phyloP scores from a whole-genome alignment of 2,329 filamentous ascomycete genomes.

The Trichoderma endophyticum region DNA sequence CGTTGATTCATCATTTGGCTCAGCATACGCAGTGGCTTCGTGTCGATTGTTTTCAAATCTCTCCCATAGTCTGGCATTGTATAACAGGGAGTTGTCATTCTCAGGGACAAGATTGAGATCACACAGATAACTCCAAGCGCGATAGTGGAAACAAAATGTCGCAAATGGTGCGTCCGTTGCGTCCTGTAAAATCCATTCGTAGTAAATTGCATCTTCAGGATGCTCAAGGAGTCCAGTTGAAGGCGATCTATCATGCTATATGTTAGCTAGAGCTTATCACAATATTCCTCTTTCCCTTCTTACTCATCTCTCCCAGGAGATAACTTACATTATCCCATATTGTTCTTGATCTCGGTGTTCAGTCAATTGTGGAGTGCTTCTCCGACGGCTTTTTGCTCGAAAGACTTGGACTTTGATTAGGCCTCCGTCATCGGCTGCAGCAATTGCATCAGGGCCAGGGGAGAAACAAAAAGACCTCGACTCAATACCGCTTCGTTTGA shows the following conservation, averaged over 20 bases:
- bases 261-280: not conserved
- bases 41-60: not conserved
- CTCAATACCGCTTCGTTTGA: constrained; percentile 38
- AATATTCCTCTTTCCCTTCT: not conserved
- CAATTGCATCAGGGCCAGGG: not conserved
- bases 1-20: not conserved
- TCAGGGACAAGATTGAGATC: constrained; percentile 47
- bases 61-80: not conserved
- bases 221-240: constrained; percentile 52
- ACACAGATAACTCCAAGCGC: constrained; percentile 48
- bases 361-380: constrained; percentile 40
- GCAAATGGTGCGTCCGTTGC: constrained; percentile 50
- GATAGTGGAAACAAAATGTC: constrained; percentile 56
- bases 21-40: not conserved
- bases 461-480: constrained; percentile 4
- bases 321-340: constrained; percentile 53
- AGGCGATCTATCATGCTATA: constrained; percentile 42
- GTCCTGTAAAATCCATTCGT: constrained; percentile 52
- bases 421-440: constrained; percentile 1
- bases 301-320: not conserved
- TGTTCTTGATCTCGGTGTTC: constrained; percentile 46
- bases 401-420: constrained; percentile 24
- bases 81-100: constrained; percentile 3
- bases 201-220: constrained; percentile 50
- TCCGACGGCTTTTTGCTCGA: constrained; percentile 47